Evolutionary conservation across 2,329 filamentous ascomycete species (phyloP).

Genomic region (Colletotrichum lentis): DNA sequence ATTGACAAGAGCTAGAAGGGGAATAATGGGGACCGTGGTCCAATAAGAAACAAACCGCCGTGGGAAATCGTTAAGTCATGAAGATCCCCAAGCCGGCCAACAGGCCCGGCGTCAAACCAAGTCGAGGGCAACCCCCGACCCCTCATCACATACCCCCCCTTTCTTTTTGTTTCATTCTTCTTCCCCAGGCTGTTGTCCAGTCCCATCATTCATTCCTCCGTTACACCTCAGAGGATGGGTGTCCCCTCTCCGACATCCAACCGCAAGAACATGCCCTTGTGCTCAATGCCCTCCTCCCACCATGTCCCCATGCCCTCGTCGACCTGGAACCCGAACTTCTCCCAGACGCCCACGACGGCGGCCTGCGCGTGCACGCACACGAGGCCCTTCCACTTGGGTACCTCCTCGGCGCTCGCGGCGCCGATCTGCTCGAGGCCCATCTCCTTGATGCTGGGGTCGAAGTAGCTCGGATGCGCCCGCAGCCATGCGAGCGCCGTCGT

Average conservation of each 20-base stretch:
- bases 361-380: constrained; percentile 83
- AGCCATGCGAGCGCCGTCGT: constrained; percentile 75
- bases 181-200: not conserved
- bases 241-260: constrained; percentile 47
- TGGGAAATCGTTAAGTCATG: constrained; percentile 9
- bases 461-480: constrained; percentile 63
- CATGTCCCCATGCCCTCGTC: constrained; percentile 80
- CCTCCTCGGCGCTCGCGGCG: constrained; percentile 49
- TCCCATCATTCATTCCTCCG: not conserved
- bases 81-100: not conserved
- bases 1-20: not conserved
- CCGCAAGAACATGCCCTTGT: constrained; percentile 81
- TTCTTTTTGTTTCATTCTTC: not conserved
- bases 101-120: not conserved
- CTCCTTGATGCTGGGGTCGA: constrained; percentile 59
- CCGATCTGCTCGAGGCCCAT: constrained; percentile 55
- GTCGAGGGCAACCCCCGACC: not conserved
- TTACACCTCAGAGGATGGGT: not conserved
- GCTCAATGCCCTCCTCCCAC: constrained; percentile 84
- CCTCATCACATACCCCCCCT: not conserved
- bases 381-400: constrained; percentile 65
- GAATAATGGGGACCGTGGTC: not conserved
- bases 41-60: not conserved
- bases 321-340: constrained; percentile 73
- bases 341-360: constrained; percentile 70